Percentiles rank a stretch among this genome's conserved stretches.
phyloP scores from a whole-genome alignment of 495 filamentous ascomycete genomes.

The Talaromyces liani region DNA sequence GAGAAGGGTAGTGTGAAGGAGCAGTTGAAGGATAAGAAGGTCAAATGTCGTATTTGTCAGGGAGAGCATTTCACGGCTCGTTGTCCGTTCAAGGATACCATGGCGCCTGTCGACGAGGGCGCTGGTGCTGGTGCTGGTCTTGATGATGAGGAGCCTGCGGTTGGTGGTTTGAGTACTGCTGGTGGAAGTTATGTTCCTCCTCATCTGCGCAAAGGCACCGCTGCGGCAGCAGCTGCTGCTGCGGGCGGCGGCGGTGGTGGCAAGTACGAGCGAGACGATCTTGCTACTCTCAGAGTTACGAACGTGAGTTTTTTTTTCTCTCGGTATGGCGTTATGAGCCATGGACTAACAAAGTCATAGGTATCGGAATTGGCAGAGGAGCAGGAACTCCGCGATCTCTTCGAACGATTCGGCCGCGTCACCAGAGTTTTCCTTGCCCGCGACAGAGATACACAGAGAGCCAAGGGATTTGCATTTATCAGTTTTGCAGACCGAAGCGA shows the following conservation, averaged over 20 bases:
- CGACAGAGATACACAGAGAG: conserved; percentile 86
- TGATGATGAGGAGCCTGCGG: conserved; percentile 42
- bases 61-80: conserved; percentile 98
- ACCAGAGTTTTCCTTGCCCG: conserved; percentile 96
- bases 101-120: conserved; percentile 64
- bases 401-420: conserved; percentile 93
- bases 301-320: conserved; percentile 60
- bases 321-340: conserved; percentile 5
- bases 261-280: conserved; percentile 92
- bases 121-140: conserved; percentile 44
- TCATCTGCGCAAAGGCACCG: conserved; percentile 68
- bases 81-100: conserved; percentile 81
- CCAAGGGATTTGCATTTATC: conserved; percentile 98
- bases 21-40: conserved; percentile 95
- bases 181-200: conserved; percentile 84
- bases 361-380: conserved; percentile 97
- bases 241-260: conserved; percentile 72
- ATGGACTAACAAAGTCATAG: conserved; percentile 33
- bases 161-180: conserved; percentile 57
- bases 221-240: conserved; percentile 29
- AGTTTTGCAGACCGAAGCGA: conserved; percentile 85
- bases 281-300: conserved; percentile 92
- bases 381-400: conserved; percentile 88
- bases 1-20: conserved; percentile 75
- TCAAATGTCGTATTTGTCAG: conserved; percentile 97